Base-by-base conservation (phyloP, 148 eudicot genomes). In the Cornus kousa region DNA sequence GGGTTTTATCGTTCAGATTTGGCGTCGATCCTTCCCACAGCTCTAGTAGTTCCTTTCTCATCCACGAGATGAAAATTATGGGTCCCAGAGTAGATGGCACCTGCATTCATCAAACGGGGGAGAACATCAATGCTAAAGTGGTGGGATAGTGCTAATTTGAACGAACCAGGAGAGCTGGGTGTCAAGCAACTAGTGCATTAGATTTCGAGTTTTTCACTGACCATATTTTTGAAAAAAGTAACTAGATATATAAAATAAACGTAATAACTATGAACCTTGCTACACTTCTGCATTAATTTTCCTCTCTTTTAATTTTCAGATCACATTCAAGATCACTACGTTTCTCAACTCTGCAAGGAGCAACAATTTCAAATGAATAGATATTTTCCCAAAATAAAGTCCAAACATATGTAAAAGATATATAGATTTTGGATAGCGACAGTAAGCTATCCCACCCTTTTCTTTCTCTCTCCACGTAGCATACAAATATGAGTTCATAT, bases 61-160 rank as follows among this genome's bases (percentile, higher is more conserved):
- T 83, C 99, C 99, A 96, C 31, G 99, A 90, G 50, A 93, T 73
- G 28, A 90, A 80, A 12, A 96, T 68, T 72, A 93, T 84, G 7
- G 99, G 99, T 69, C 98, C 97, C 75, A 96, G 80, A 7, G 98
- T 96, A 31, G 91, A 93, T 2, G 99, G 99, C 28, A 96, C 99
- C 99, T 96, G 78, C 77, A 77, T 74, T 73, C 31, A 86, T 68
- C 74, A 77, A 79, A n/a, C 33, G 55, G 10, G 5, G 48, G 14
- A 48, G 31, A 70, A 50, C 20, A 76, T 37, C 59, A 66, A 32
- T 24, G 3, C 37, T 35, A 50, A 66, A n/a, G 66, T 40, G 22
- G 32, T 14, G 6, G 10, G 66, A 50, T 9, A 19, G 67, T 6
- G 39, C 66, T 43, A n/a, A 23, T 50, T 22, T 24, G 24, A 7